phyloP scores from a whole-genome alignment of 768 basidiomycete genomes.

The Collybia mongolica region DNA sequence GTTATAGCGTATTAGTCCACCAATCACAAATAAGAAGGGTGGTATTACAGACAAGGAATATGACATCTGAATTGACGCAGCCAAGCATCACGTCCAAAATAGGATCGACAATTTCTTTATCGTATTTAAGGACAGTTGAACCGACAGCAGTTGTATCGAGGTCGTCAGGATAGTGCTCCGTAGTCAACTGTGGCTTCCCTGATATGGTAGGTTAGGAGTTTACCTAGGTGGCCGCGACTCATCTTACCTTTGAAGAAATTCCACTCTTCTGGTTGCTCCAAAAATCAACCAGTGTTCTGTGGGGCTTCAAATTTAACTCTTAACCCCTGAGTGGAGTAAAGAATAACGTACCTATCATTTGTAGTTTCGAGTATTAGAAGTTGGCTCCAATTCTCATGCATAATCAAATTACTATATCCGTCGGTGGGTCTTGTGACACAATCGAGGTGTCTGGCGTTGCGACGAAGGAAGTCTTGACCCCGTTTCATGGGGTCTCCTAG shows the following conservation, averaged over 20 bases:
- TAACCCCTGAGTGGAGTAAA: background rate
- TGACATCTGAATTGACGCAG: constrained; percentile 47
- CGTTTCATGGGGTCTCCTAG: constrained; percentile 45
- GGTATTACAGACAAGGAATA: constrained; percentile 37
- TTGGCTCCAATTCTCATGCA: constrained; percentile 58
- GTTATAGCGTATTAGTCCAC: constrained; percentile 1
- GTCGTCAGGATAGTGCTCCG: constrained; percentile 50
- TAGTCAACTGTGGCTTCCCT: constrained; percentile 42
- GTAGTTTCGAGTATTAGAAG: constrained; percentile 57
- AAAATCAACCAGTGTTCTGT: constrained; percentile 43
- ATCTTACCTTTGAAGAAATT: constrained; percentile 52
- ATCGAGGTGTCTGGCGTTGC: constrained; percentile 36
- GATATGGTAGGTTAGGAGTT: background rate
- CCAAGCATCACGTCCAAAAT: constrained; percentile 60
- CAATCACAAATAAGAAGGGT: background rate
- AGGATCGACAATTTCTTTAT: constrained; percentile 29
- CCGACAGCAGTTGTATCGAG: constrained; percentile 59
- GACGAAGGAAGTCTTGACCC: constrained; percentile 37
- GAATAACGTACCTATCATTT: constrained; percentile 32
- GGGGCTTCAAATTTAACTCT: background rate
- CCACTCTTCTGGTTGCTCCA: constrained; percentile 42
- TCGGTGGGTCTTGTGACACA: constrained; percentile 42
- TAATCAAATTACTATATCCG: constrained; percentile 26
- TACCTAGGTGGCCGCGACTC: background rate
- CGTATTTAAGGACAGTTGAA: constrained; percentile 37